Evolutionary conservation across 805 yeast genomes (phyloP).

Genomic region (Hermanozyma aechmeae): DNA sequence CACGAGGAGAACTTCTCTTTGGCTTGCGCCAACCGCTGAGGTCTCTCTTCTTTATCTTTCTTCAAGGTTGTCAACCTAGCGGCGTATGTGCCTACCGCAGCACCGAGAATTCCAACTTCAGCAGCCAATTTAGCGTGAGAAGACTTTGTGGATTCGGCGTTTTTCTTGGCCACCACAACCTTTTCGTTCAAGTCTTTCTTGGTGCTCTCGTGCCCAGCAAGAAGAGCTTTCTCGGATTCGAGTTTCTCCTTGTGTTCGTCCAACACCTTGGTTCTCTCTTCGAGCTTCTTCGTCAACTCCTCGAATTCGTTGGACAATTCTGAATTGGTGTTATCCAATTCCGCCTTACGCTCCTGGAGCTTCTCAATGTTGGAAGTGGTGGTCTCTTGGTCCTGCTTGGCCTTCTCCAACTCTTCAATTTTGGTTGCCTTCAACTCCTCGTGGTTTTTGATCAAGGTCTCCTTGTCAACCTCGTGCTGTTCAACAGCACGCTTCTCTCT

Average conservation of each 20-base stretch:
- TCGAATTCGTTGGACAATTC: conserved; percentile 31
- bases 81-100: conserved; percentile 35
- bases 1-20: conserved; percentile 30
- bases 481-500: conserved; percentile 39
- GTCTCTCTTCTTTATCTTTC: conserved; percentile 28
- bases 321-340: conserved; percentile 28
- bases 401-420: conserved; percentile 32
- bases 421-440: conserved; percentile 37
- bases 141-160: conserved; percentile 26
- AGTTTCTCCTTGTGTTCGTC: conserved; percentile 24
- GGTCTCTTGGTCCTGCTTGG: conserved; percentile 31
- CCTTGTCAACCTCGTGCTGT: conserved; percentile 37
- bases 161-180: conserved; percentile 26
- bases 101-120: conserved; percentile 36
- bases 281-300: conserved; percentile 32
- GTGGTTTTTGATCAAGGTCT: conserved; percentile 31
- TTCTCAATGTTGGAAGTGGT: conserved; percentile 37
- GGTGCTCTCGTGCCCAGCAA: conserved; percentile 18
- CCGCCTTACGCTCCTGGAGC: conserved; percentile 33
- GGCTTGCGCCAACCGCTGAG: conserved; percentile 30
- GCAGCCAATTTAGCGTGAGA: conserved; percentile 25
- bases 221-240: conserved; percentile 18
- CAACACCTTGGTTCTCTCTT: conserved; percentile 25
- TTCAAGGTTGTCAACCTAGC: conserved; percentile 31
- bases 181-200: conserved; percentile 34